A percentile compares a stretch with the other conserved stretches of the same genome.
phyloP scores from a whole-genome alignment of 1,284 basidiomycete species.

The Filobasidium uniguttulatum region DNA sequence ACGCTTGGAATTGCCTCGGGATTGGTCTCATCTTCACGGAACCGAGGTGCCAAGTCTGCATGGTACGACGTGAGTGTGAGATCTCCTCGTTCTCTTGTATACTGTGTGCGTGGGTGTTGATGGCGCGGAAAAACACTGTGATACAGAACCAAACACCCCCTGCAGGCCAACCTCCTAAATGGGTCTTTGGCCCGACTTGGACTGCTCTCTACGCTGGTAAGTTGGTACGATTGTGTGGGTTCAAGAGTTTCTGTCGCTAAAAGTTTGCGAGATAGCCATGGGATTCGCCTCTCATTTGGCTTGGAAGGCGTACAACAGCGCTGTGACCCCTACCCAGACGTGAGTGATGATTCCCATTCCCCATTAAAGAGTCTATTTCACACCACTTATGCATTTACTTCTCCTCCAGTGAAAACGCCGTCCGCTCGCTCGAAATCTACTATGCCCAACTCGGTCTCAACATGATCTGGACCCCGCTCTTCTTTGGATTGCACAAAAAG shows the following conservation, averaged over 20 bases:
- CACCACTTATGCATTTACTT: background rate
- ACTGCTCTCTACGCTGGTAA: constrained; percentile 40
- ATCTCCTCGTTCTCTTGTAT: background rate
- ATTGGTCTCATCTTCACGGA: constrained; percentile 41
- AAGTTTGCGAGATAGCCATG: constrained; percentile 41
- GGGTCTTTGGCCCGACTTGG: constrained; percentile 51
- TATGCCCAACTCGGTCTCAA: constrained; percentile 58
- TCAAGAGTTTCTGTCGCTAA: constrained; percentile 12
- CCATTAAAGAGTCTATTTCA: background rate
- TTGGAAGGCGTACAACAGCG: constrained; percentile 45
- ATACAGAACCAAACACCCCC: constrained; percentile 40
- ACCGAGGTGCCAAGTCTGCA: constrained; percentile 30
- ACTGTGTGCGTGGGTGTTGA: too few relatives aligned
- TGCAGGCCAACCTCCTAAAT: constrained; percentile 42
- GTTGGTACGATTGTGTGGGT: background rate
- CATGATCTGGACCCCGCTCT: constrained; percentile 55
- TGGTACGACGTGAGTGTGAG: constrained; percentile 51
- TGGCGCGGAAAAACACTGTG: background rate
- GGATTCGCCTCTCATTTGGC: constrained; percentile 60
- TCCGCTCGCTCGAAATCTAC: constrained; percentile 50
- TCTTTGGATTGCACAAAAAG: constrained; percentile 46
- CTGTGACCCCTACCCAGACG: constrained; percentile 38
- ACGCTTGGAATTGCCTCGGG: constrained; percentile 47
- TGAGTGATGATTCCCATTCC: too few relatives aligned
- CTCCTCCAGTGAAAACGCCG: constrained; percentile 39